Evolutionary conservation across 352 stramenopile genomes (phyloP).

Genomic region (Plasmopara halstedii): DNA sequence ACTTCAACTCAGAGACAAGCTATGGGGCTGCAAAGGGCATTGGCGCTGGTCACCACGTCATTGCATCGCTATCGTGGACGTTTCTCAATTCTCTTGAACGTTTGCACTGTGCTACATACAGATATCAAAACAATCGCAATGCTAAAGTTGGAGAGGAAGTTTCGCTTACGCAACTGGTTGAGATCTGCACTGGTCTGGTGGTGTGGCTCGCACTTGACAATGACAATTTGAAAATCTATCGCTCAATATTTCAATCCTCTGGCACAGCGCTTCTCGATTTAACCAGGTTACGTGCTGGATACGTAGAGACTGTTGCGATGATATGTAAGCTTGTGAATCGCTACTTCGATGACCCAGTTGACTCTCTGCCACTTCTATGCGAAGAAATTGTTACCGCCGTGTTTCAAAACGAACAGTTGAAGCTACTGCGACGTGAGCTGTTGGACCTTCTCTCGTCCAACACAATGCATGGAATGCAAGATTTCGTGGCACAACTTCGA

Average conservation of each 20-base stretch:
- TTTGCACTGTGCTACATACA: background rate
- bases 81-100: conserved; percentile 14
- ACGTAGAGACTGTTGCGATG: conserved; percentile 21
- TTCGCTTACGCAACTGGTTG: conserved; percentile 3
- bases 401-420: conserved; percentile 27
- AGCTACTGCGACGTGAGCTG: conserved; percentile 19
- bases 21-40: background rate
- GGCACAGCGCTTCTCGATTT: conserved; percentile 24
- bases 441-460: conserved; percentile 22
- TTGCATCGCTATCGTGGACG: conserved; percentile 16
- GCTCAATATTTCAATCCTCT: conserved; percentile 15
- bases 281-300: conserved; percentile 19
- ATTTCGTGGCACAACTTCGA: conserved; percentile 32
- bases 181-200: conserved; percentile 16
- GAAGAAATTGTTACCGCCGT: conserved; percentile 31
- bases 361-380: conserved; percentile 15
- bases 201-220: conserved; percentile 27
- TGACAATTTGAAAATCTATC: conserved; percentile 22
- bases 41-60: background rate
- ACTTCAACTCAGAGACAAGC: conserved; percentile 1
- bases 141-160: background rate
- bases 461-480: conserved; percentile 28
- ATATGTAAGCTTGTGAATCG: conserved; percentile 23
- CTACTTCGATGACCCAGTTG: conserved; percentile 13
- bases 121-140: background rate